Evolutionary conservation across 257 asterid species (phyloP).

Genomic region (Parsonsia alboflavescens): DNA sequence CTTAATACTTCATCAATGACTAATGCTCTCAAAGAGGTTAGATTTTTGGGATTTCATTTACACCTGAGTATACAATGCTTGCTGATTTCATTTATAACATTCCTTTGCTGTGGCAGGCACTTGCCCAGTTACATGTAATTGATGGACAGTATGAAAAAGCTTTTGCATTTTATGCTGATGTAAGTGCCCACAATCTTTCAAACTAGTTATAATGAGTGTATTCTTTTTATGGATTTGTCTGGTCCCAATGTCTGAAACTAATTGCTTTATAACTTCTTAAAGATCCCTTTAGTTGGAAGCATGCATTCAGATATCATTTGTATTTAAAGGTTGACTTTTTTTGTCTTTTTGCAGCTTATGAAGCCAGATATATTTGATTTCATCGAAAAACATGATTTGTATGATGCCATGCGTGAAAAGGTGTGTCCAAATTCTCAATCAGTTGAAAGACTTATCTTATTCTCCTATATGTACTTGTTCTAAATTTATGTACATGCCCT

Average conservation of each 20-base stretch:
- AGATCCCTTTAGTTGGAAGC: constrained; percentile 5
- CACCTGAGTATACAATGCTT: constrained; percentile 8
- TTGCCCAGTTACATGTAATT: constrained; percentile 82
- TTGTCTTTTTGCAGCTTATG: constrained; percentile 63
- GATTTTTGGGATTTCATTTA: constrained; percentile 19
- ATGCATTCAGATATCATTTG: constrained; percentile 8
- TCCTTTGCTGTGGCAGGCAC: constrained; percentile 50
- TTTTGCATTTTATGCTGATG: constrained; percentile 88
- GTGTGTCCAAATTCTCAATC: constrained; percentile 28
- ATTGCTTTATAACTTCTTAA: constrained; percentile 1
- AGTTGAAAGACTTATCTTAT: background rate
- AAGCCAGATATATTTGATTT: constrained; percentile 84
- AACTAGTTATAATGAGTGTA: background rate
- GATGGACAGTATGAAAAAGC: constrained; percentile 92
- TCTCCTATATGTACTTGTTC: background rate
- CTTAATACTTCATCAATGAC: constrained; percentile 78
- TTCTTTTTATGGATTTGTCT: background rate
- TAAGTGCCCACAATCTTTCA: constrained; percentile 32
- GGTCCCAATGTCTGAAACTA: background rate
- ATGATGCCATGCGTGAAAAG: constrained; percentile 79
- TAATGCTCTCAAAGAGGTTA: constrained; percentile 80
- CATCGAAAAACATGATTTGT: constrained; percentile 86
- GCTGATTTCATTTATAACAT: constrained; percentile 15
- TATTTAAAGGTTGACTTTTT: constrained; percentile 8
- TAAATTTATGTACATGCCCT: background rate